A percentile compares a stretch with the other conserved stretches of the same genome.
These are phyloP conservation scores for Coniochaeta sp. DNA, from an alignment of 2,329 filamentous ascomycete genomes.

Conservation along the genomic window DNA sequence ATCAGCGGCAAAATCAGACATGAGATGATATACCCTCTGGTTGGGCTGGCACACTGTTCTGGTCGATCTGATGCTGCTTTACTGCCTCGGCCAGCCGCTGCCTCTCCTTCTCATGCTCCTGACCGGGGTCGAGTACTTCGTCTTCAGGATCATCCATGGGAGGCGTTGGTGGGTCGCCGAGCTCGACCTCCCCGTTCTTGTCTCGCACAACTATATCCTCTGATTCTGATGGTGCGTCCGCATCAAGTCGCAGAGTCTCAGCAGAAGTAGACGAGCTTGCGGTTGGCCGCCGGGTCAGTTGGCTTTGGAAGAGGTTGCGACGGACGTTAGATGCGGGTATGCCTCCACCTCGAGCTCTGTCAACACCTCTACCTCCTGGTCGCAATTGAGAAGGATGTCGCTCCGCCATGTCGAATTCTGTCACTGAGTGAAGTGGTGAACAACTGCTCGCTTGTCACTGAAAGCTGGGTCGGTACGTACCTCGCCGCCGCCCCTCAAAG, in stretches of 20 bases:
- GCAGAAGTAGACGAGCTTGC: conserved; percentile 29
- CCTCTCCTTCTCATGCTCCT: conserved; percentile 51
- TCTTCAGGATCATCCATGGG: conserved; percentile 47
- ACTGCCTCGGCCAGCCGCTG: conserved; percentile 54
- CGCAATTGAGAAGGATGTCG: neutral
- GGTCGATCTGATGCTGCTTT: conserved; percentile 50
- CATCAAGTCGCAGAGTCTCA: conserved; percentile 42
- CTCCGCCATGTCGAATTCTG: neutral
- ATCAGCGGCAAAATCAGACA: neutral
- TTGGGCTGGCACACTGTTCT: conserved; percentile 49
- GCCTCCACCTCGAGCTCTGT: conserved; percentile 6
- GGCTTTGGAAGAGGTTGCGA: conserved; percentile 52
- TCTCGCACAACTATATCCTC: conserved; percentile 56
- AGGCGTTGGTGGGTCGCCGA: conserved; percentile 48
- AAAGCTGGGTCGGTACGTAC: neutral
- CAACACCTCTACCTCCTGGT: conserved; percentile 2
- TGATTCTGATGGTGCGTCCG: conserved; percentile 31
- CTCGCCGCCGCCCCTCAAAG: neutral
- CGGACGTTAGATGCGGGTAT: conserved; percentile 26
- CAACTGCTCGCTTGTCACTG: neutral
- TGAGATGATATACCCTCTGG: conserved; percentile 48
- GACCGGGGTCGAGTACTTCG: conserved; percentile 47
- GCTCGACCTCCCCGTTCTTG: conserved; percentile 53
- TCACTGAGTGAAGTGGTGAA: neutral
- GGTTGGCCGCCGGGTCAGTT: conserved; percentile 50